Base-by-base conservation (phyloP, 2,329 filamentous ascomycete genomes). In the Huntiella bhutanensis region DNA sequence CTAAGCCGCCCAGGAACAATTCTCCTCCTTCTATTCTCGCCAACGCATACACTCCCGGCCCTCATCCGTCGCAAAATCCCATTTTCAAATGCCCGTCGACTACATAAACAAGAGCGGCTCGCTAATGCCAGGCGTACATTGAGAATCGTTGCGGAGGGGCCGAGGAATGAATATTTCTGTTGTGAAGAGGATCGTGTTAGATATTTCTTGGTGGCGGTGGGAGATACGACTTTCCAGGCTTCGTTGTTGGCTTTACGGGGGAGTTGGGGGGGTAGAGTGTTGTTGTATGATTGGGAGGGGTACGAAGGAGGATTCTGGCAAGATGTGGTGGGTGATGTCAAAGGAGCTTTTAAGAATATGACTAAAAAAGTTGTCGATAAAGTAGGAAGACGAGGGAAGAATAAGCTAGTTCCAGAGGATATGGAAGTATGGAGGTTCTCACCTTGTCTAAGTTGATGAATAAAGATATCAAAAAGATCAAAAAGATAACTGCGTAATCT, bases 171-270 rank as follows among this genome's bases (percentile, higher is more conserved):
- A 13, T 47, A 47, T 36, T 50, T 46, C 19, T 47, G 44, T 32
- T 50, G 48, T 41, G 44, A 50, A 16, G 48, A 50, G 41, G 48
- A 50, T 41, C 43, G 40, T 10, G 48, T 50, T 12, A 41, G 48
- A 19, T 50, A 47, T 33, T 50, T 50, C 28, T 33, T 47, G 3
- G 48, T 50, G 28, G 38, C 41, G 8, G 41, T 50, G 32, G 45
- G 45, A 5, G 45, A 46, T 38, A 45, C 44, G 2, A 47, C 45
- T n/a, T 46, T 50, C 28, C 40, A 50, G 40, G 43, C 45, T 4
- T 50, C 48, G 13, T 45, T 47, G 12, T 32, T 47, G 40, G 44
- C 36, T 5, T 37, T 50, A 17, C 34, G 43, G n/a, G 43, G 41
- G 36, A 46, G 44, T 2, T 50, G 44, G 48, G 35, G 44, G 2